phyloP scores from a whole-genome alignment of 1,284 basidiomycete species.

The Rhizoctonia solani region DNA sequence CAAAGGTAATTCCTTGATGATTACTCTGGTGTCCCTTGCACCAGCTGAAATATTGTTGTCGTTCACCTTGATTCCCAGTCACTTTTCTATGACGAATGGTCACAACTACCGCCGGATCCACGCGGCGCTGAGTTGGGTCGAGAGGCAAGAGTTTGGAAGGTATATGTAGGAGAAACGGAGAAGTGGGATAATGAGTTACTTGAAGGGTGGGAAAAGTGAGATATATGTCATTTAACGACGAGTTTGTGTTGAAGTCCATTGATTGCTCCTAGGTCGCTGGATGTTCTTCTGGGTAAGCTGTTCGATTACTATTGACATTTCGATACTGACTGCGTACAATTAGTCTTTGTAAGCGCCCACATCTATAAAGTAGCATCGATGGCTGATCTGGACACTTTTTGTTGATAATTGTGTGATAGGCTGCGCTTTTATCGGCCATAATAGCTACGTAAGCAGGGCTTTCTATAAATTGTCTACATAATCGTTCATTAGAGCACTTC shows the following conservation, averaged over 20 bases:
- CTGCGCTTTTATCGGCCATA: conserved; percentile 10
- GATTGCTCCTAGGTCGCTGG: not conserved
- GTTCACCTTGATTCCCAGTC: too few relatives aligned
- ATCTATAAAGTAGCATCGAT: not conserved
- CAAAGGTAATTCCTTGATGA: too few relatives aligned
- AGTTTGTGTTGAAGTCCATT: not conserved
- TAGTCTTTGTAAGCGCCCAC: not conserved
- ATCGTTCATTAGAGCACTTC: not conserved
- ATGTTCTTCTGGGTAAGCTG: too few relatives aligned
- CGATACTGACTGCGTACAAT: too few relatives aligned
- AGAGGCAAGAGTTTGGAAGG: not conserved
- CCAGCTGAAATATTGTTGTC: too few relatives aligned
- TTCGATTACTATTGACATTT: too few relatives aligned
- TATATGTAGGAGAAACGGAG: not conserved
- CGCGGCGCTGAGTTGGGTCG: not conserved
- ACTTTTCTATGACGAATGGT: too few relatives aligned
- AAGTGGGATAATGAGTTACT: not conserved
- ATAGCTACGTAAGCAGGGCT: not conserved
- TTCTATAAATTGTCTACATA: not conserved
- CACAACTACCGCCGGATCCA: too few relatives aligned
- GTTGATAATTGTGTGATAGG: too few relatives aligned
- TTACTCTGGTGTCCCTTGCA: too few relatives aligned
- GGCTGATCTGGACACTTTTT: not conserved
- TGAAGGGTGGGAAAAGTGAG: conserved; percentile 12
- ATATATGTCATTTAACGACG: not conserved